Evolutionary conservation across 768 basidiomycete genomes (phyloP), one percentile per base, ranked within the genome.

Genomic region (Chalciporus pseudorubinellus): DNA sequence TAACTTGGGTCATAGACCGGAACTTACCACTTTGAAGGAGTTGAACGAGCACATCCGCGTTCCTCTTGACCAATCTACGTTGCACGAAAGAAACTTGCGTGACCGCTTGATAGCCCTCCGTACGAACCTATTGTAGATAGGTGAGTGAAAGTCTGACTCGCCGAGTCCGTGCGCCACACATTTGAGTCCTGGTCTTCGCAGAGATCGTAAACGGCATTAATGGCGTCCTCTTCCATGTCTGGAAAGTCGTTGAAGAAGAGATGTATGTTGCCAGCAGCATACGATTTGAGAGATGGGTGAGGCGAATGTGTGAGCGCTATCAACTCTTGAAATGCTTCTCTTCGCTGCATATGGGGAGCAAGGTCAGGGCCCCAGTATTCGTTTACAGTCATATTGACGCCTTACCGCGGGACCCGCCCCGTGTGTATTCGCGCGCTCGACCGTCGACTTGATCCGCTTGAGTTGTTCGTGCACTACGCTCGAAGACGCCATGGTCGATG

Each of bases 151-250:
- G 51, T 39, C 42, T 24, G 40, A 18, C 29, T 46, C 28, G 42
- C 51, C 57, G 34, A 45, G 55, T 39, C 39, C 14, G 29, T 39
- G 18, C 18, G 47, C 52, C 74, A 39, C 57, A 85, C 85, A 56
- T 71, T 70, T 12, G 76, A 58, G 34, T 77, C 76, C 43, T 78
- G 78, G 70, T 89, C 87, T 65, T 89, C 87, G 62, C 87, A 89
- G 0, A 89, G 70, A 68, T 89, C 87, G 59, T 88, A 89, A 12
- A 89, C 77, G n/a, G 84, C 83, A 58, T 89, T 84, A 60, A 89
- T 86, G 6, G 84, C 84, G 19, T 79, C 79, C 57, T 89, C 87
- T 63, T 87, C 83, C n/a, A 84, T 70, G 40, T 86, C 87, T 0
- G 82, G 80, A 57, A 86, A 85, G 65, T 85, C 81, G 56, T 71